Conservation (phyloP, 495 filamentous ascomycete species). For the Neurospora discreta region DNA sequence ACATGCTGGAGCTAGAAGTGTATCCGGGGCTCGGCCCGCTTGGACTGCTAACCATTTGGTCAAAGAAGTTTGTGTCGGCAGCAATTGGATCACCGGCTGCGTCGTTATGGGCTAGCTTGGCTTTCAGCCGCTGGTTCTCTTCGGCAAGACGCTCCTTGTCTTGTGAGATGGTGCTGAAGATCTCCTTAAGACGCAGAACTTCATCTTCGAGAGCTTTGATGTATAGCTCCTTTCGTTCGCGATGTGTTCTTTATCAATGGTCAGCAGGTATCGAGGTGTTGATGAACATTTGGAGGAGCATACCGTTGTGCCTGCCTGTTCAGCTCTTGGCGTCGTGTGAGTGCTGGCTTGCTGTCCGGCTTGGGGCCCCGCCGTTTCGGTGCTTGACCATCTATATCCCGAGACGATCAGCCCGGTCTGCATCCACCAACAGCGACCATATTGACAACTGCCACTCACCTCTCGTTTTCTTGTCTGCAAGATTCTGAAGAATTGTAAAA, state of each 20-base stretch:
- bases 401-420: constrained; percentile 1
- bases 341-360: constrained; percentile 88
- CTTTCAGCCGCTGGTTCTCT: constrained; percentile 69
- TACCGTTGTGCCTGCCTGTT: constrained; percentile 96
- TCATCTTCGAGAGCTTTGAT: constrained; percentile 89
- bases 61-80: constrained; percentile 27
- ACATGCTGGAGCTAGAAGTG: constrained; percentile 44
- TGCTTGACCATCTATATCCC: constrained; percentile 59
- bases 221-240: constrained; percentile 92
- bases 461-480: constrained; percentile 53
- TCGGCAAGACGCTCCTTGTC: constrained; percentile 56
- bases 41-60: constrained; percentile 34
- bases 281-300: not conserved
- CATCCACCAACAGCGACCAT: constrained; percentile 3
- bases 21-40: constrained; percentile 36
- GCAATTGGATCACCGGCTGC: constrained; percentile 34
- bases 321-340: constrained; percentile 87
- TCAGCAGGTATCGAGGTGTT: not conserved
- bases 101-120: constrained; percentile 61
- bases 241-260: constrained; percentile 55
- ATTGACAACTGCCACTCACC: constrained; percentile 30
- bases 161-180: constrained; percentile 47
- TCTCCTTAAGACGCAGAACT: constrained; percentile 59
- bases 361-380: constrained; percentile 90
- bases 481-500: constrained; percentile 45